These are phyloP conservation scores for Pichia heedii DNA, from an alignment of 805 yeast species.

Conservation along the genomic window DNA sequence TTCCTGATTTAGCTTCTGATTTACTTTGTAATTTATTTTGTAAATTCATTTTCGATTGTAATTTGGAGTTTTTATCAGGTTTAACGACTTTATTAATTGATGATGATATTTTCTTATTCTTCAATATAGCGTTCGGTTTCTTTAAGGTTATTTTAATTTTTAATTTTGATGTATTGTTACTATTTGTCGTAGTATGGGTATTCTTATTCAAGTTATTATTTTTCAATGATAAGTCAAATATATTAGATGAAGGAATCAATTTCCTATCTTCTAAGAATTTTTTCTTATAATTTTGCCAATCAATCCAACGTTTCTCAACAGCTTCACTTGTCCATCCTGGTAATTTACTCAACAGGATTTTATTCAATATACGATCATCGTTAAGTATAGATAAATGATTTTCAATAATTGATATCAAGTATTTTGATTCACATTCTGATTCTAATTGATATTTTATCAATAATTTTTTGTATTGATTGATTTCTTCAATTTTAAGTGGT, in stretches of 20 bases:
- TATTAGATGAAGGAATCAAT: not conserved
- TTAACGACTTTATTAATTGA: not conserved
- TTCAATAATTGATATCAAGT: slow-evolving; percentile 13
- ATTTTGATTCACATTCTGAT: slow-evolving; percentile 19
- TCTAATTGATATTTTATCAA: slow-evolving; percentile 20
- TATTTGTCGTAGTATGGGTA: too few species aligned
- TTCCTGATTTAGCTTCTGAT: too few species aligned
- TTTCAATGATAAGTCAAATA: not conserved
- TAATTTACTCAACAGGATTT: slow-evolving; percentile 3
- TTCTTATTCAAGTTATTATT: too few species aligned
- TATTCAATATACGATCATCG: slow-evolving; percentile 16
- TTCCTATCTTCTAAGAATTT: slow-evolving; percentile 4
- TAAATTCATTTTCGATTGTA: too few species aligned
- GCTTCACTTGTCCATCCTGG: slow-evolving; percentile 13
- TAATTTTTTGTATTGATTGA: slow-evolving; percentile 3
- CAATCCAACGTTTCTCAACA: slow-evolving; percentile 15
- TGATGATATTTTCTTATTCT: too few species aligned
- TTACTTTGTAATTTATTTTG: too few species aligned
- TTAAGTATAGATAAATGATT: slow-evolving; percentile 18
- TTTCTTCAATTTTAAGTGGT: slow-evolving; percentile 2
- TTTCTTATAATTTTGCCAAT: slow-evolving; percentile 21
- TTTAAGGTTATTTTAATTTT: slow-evolving; percentile 1
- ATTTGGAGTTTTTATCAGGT: not conserved
- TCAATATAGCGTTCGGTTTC: not conserved
- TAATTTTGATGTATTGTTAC: not conserved